Evolutionary conservation across 2,329 filamentous ascomycete species (phyloP).

Genomic region (Trichoderma pleuroti): DNA sequence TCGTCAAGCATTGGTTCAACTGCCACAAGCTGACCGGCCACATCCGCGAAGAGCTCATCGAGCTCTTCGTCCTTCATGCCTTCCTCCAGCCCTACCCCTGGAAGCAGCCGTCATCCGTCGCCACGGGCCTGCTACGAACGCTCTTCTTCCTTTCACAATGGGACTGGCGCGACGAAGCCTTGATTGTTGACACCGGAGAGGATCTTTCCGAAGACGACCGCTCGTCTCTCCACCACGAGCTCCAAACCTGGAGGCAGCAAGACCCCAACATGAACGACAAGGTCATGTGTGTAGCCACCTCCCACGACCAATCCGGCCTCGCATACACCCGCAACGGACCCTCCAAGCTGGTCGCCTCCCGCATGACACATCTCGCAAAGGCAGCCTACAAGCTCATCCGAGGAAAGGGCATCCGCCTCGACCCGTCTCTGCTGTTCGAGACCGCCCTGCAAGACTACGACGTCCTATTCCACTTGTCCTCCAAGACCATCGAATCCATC

Average conservation of each 20-base stretch:
- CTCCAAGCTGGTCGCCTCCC: conserved; percentile 75
- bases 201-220: conserved; percentile 61
- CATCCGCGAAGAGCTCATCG: conserved; percentile 75
- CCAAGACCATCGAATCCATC: conserved; percentile 47
- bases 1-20: conserved; percentile 87
- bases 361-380: conserved; percentile 77
- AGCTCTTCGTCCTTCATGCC: conserved; percentile 72
- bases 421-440: conserved; percentile 61
- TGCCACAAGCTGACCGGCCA: conserved; percentile 75
- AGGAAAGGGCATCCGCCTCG: conserved; percentile 50
- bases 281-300: conserved; percentile 76
- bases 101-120: conserved; percentile 69
- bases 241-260: conserved; percentile 81
- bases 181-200: conserved; percentile 69
- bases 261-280: conserved; percentile 85
- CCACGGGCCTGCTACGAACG: conserved; percentile 77
- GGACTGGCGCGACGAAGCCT: conserved; percentile 84
- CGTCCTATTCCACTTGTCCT: conserved; percentile 70
- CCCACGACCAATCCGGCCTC: conserved; percentile 71
- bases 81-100: conserved; percentile 84
- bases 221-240: conserved; percentile 62
- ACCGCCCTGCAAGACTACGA: conserved; percentile 75
- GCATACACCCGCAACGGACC: conserved; percentile 73
- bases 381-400: conserved; percentile 65
- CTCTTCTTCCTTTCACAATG: conserved; percentile 77